Evolutionary conservation across 495 filamentous ascomycete genomes (phyloP).

Genomic region (Sabuloglossum arenarium): DNA sequence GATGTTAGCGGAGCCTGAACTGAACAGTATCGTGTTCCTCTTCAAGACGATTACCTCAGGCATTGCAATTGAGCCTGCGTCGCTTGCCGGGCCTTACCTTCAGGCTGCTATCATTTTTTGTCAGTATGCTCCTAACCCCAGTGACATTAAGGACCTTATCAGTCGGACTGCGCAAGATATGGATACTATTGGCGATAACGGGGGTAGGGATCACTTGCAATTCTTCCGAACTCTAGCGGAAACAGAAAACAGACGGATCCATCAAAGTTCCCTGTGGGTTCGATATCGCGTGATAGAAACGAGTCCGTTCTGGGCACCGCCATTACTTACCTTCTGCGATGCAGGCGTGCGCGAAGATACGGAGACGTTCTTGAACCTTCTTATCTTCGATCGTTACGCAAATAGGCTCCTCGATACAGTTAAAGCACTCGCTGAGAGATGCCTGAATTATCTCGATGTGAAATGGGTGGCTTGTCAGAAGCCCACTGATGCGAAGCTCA

Average conservation of each 20-base stretch:
- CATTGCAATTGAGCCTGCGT: constrained; percentile 33
- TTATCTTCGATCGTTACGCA: background rate
- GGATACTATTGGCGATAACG: constrained; percentile 31
- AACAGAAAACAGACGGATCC: constrained; percentile 1
- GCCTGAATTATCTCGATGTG: background rate
- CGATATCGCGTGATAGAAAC: background rate
- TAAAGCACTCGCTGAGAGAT: constrained; percentile 1
- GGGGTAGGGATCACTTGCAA: constrained; percentile 34
- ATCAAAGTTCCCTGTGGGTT: background rate
- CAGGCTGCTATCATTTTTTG: constrained; percentile 29
- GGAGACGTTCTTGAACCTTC: constrained; percentile 1
- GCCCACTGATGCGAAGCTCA: constrained; percentile 1
- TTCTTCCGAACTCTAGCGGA: constrained; percentile 29
- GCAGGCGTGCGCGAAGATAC: constrained; percentile 2
- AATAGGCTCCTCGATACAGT: background rate
- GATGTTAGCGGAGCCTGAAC: constrained; percentile 25
- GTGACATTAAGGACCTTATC: constrained; percentile 24
- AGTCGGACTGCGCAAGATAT: constrained; percentile 31
- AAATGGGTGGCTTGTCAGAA: background rate
- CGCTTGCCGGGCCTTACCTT: constrained; percentile 30
- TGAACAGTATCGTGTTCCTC: background rate
- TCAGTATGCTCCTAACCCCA: constrained; percentile 19
- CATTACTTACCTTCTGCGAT: constrained; percentile 5
- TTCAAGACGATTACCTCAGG: constrained; percentile 21
- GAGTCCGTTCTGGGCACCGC: constrained; percentile 3